Percentiles rank a stretch among this genome's conserved stretches.
Evolutionary conservation across 306 rosid genomes (phyloP).

Genomic region (Cucurbita ficifolia): DNA sequence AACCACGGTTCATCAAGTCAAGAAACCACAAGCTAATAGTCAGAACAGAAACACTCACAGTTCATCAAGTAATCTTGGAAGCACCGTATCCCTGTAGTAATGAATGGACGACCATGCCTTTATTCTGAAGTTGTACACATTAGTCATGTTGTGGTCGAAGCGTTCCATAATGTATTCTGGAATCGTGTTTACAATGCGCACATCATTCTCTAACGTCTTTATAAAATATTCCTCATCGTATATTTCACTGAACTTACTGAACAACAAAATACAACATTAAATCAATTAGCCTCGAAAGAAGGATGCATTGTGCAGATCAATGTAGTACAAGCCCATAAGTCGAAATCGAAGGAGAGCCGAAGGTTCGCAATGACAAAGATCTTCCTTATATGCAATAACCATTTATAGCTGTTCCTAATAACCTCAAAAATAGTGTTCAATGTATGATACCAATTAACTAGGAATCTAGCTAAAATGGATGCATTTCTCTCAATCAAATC

Average conservation of each 20-base stretch:
- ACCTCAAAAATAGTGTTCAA: neutral
- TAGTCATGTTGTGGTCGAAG: slow-evolving; percentile 79
- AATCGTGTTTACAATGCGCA: slow-evolving; percentile 62
- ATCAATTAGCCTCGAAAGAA: slow-evolving; percentile 6
- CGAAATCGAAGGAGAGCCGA: neutral
- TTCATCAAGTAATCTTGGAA: slow-evolving; percentile 90
- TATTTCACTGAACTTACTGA: slow-evolving; percentile 85
- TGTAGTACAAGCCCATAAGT: neutral
- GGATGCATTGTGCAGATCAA: neutral
- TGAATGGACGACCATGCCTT: slow-evolving; percentile 87
- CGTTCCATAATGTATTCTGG: slow-evolving; percentile 90
- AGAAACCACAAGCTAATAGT: neutral
- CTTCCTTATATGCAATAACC: neutral
- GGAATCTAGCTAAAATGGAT: neutral
- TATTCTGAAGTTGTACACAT: slow-evolving; percentile 89
- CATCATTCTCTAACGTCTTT: slow-evolving; percentile 57
- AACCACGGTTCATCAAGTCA: neutral
- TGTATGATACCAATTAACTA: neutral
- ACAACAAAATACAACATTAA: slow-evolving; percentile 22
- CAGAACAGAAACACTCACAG: slow-evolving; percentile 47
- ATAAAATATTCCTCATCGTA: slow-evolving; percentile 78
- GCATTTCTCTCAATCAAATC: too few relatives aligned
- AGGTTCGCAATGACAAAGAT: neutral
- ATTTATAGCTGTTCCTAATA: neutral
- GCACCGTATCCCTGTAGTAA: slow-evolving; percentile 68